Evolutionary conservation across 306 rosid species (phyloP).

Genomic region (Rosa lucieae): DNA sequence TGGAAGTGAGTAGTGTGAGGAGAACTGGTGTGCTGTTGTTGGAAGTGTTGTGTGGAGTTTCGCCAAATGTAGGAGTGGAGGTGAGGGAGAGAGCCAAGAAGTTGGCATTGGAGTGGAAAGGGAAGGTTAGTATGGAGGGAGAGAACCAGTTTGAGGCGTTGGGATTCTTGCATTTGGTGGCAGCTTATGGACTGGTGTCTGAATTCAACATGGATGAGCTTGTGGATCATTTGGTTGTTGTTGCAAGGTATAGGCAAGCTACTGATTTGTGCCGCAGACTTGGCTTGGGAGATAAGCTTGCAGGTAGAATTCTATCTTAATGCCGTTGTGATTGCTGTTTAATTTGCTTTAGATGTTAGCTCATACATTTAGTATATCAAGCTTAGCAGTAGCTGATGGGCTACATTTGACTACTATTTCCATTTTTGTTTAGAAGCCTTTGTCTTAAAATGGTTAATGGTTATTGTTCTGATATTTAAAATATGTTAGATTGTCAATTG

Average conservation of each 20-base stretch:
- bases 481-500: background rate
- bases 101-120: conserved; percentile 56
- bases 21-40: conserved; percentile 53
- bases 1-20: conserved; percentile 35
- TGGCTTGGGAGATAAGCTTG: conserved; percentile 44
- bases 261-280: conserved; percentile 42
- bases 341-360: background rate
- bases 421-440: background rate
- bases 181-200: conserved; percentile 49
- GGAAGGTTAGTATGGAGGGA: conserved; percentile 27
- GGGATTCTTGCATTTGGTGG: conserved; percentile 62
- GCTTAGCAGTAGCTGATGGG: background rate
- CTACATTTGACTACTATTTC: background rate
- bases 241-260: conserved; percentile 46
- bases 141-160: conserved; percentile 40
- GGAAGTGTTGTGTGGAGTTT: conserved; percentile 47
- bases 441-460: background rate
- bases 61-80: conserved; percentile 35
- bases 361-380: background rate
- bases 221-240: conserved; percentile 35
- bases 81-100: conserved; percentile 50
- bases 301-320: conserved; percentile 17
- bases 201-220: conserved; percentile 57
- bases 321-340: background rate
- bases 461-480: background rate